Conservation (phyloP, 768 basidiomycete genomes). For the Leccinum aurantiacum region DNA sequence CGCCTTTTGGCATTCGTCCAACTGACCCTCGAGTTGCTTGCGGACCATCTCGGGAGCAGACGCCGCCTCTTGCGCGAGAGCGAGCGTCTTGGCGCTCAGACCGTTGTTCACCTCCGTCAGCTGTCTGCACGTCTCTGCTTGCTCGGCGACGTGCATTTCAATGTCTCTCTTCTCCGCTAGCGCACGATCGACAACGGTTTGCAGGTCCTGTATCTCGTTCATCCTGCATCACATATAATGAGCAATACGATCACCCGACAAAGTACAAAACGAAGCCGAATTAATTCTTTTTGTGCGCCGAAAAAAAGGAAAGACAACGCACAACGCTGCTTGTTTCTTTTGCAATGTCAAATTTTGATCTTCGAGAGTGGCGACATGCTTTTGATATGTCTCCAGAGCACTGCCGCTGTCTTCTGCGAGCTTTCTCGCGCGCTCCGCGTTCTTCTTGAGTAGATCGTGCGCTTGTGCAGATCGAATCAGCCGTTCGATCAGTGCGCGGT, state of each 20-base stretch:
- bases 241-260: not conserved
- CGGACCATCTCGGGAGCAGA: conserved; percentile 45
- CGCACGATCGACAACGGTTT: conserved; percentile 59
- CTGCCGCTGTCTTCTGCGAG: conserved; percentile 78
- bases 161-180: conserved; percentile 63
- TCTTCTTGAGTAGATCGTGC: conserved; percentile 88
- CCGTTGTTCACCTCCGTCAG: conserved; percentile 78
- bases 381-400: conserved; percentile 88
- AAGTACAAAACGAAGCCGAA: not conserved
- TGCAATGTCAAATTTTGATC: conserved; percentile 62
- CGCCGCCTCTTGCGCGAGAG: conserved; percentile 41
- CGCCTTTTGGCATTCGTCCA: conserved; percentile 58
- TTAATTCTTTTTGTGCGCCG: not conserved
- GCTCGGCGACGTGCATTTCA: conserved; percentile 64
- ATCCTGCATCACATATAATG: conserved; percentile 42
- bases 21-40: conserved; percentile 62
- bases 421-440: conserved; percentile 89
- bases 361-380: conserved; percentile 78
- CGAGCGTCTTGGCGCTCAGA: conserved; percentile 69
- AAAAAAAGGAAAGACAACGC: conserved; percentile 26
- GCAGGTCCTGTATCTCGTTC: conserved; percentile 63
- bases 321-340: conserved; percentile 58
- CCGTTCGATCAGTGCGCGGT: conserved; percentile 80
- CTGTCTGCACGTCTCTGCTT: conserved; percentile 70
- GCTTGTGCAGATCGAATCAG: conserved; percentile 84